Evolutionary conservation across 495 filamentous ascomycete genomes (phyloP), one percentile per base, ranked within the genome.

Genomic region (Daldinia concentrica): DNA sequence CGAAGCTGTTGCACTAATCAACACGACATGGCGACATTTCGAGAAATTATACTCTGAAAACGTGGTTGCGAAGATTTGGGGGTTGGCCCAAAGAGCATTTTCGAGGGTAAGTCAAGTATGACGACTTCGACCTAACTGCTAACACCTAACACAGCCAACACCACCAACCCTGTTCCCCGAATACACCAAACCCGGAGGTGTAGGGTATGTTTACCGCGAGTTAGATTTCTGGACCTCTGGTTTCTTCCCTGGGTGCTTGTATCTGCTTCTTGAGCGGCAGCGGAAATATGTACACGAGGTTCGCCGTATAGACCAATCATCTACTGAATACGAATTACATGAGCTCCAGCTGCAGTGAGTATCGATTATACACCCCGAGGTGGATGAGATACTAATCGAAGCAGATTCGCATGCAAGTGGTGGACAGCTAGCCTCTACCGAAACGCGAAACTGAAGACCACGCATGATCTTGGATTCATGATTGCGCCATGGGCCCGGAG

Each of bases 181-280:
- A 48, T 48, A 48, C 3, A 19, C 41, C 15, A 19, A 45, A 6
- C 73, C 74, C 4, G 65, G 71, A 30, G 52, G 45, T 29, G 73
- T 69, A 8, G 56, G 57, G 15, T 80, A 83, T 51, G 52, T 72
- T n/a, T 72, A 75, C 29, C 75, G 80, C 2, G 80, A 82, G n/a
- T 72, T 75, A 2, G 73, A 80, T 0, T 83, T 82, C 55, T 83
- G 82, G 81, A 83, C 82, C 6, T 84, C 76, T 51, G 81, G 82
- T 1, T 82, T 84, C 68, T 84, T 83, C 50, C 82, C 81, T 4
- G 81, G 80, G 0, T 70, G 57, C 15, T 50, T 83, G n/a, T 80
- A 81, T 57, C 36, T 60, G 0, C 59, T 82, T 1, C 62, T 81
- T 0, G 81, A 83, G 66, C 72, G 81, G 19, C 52, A 58, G 50